Percentiles rank a stretch among this genome's conserved stretches.
Conservation (phyloP, 1,139 yeast species). For the Blastobotrys ciferrii region DNA sequence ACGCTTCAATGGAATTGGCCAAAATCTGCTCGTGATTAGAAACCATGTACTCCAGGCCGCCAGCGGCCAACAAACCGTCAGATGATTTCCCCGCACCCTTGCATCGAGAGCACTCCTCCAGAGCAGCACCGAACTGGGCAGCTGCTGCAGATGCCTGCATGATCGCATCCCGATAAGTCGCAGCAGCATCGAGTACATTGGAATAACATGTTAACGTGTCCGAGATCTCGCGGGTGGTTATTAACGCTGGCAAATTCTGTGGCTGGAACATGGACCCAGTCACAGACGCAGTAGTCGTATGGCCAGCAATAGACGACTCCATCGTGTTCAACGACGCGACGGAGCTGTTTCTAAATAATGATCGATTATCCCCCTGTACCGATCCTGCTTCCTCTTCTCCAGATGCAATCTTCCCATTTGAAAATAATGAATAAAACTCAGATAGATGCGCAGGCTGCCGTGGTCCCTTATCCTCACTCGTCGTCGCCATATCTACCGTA, state of each 20-base stretch:
- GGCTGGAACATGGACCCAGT: constrained; percentile 17
- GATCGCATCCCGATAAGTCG: constrained; percentile 51
- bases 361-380: not conserved
- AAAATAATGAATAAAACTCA: not conserved
- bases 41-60: constrained; percentile 73
- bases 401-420: not conserved
- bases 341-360: not conserved
- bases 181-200: constrained; percentile 52
- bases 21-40: constrained; percentile 77
- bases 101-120: constrained; percentile 67
- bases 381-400: too few species aligned
- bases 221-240: constrained; percentile 58
- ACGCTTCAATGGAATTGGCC: constrained; percentile 51
- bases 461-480: not conserved
- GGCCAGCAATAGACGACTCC: not conserved
- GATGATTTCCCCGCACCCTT: constrained; percentile 63
- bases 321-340: not conserved
- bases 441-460: not conserved
- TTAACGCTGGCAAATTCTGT: constrained; percentile 56
- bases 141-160: constrained; percentile 58
- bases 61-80: constrained; percentile 68
- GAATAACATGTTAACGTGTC: constrained; percentile 48
- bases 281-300: constrained; percentile 6
- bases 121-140: constrained; percentile 67
- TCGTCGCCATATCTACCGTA: not conserved